Percentiles rank a stretch among this genome's conserved stretches.
phyloP scores from a whole-genome alignment of 1,139 yeast species.

The Magnusiomyces clavatus region DNA sequence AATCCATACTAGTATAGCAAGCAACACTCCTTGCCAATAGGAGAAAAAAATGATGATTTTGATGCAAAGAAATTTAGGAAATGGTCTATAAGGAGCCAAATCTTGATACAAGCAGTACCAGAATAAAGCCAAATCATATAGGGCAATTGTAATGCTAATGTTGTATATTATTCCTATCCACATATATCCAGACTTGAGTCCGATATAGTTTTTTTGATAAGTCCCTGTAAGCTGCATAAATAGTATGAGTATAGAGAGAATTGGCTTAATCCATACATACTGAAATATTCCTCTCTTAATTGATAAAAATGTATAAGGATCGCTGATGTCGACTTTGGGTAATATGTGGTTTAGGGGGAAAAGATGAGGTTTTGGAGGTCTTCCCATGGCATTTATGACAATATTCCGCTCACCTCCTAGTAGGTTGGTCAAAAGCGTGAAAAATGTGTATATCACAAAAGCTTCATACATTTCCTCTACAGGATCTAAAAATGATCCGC shows the following conservation, averaged over 20 bases:
- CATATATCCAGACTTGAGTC: conserved; percentile 44
- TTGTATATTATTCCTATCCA: conserved; percentile 73
- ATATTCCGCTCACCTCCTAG: conserved; percentile 90
- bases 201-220: conserved; percentile 42
- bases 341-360: conserved; percentile 52
- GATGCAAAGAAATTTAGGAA: conserved; percentile 89
- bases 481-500: conserved; percentile 58
- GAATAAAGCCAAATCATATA: conserved; percentile 80
- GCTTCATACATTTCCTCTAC: conserved; percentile 89
- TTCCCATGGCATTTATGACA: conserved; percentile 62
- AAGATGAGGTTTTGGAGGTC: conserved; percentile 58
- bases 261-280: conserved; percentile 91
- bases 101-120: conserved; percentile 84
- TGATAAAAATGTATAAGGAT: conserved; percentile 67
- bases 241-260: conserved; percentile 53
- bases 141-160: conserved; percentile 67
- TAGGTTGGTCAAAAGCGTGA: conserved; percentile 69
- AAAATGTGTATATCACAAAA: conserved; percentile 89
- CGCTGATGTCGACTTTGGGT: conserved; percentile 69
- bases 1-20: conserved; percentile 52
- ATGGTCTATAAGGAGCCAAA: conserved; percentile 71
- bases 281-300: conserved; percentile 85
- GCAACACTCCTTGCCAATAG: conserved; percentile 85
- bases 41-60: conserved; percentile 91
- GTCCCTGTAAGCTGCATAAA: conserved; percentile 44